Base-by-base conservation (phyloP, 371 early-diverging fungal genomes). In the Rhizomucor miehei region DNA sequence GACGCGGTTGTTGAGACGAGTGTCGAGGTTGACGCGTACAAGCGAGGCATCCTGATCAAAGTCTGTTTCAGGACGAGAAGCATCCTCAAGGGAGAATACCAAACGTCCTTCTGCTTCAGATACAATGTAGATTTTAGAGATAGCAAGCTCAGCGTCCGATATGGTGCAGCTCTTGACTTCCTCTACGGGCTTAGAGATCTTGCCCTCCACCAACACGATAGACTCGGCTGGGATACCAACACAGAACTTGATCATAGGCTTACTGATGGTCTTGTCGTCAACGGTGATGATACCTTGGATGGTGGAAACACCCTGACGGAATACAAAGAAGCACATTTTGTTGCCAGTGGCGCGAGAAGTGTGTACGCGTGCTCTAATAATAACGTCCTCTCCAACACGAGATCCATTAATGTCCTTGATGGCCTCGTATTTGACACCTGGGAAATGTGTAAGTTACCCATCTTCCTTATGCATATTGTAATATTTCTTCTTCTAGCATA, bases 1-100 rank as follows among this genome's bases (percentile, higher is more conserved):
- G 29, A 95, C 86, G 59, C 99, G 91, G 82, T 95, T 89, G 86
- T 99, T 90, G 48, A 99, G 88, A 55, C 99, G 88, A 20, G 98
- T 97, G 73, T 94, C 92, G 56, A 98, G 81, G 59, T 78, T 82
- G 54, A 99, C 98, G 52, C 88, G 86, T 67, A 72, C 77, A 56
- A 87, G 82, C 51, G 82, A 78, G 9, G 77, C 60, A 53, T 87
- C 88, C 44, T 77, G 59, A 57, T 87, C 90, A 67, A 83, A 85
- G 51, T 94, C 91, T n/a, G 79, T 67, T 54, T 89, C 91, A 19
- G 92, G 89, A 20, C 95, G 87, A 6, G 93, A 81, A 36, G 98
- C 99, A 70, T 99, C 99, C 70, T 98, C 99, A 21, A 99, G 59
- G 12, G 89, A 84, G 82, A 99, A 99, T 6, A 99, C 99, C 48